Percentiles rank a stretch among this genome's conserved stretches.
Conservation (phyloP, 2,329 filamentous ascomycete species). For the Incumbomyces delicatus region DNA sequence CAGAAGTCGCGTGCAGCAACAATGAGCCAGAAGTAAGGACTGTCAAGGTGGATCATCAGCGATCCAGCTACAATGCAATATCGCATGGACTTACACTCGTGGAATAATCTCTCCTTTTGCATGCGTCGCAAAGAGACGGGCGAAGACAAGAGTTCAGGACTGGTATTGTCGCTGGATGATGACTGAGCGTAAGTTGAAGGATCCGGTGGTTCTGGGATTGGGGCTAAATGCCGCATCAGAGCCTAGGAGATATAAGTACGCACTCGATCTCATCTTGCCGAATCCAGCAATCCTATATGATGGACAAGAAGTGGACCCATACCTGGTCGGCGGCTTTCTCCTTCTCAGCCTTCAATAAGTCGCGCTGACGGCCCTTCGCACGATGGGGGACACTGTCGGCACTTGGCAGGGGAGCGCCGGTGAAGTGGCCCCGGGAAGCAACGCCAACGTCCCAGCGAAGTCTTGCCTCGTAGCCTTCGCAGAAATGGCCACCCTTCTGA, state of each 20-base stretch:
- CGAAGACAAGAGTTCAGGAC: neutral
- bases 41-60: constrained; percentile 1
- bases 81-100: constrained; percentile 18
- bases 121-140: neutral
- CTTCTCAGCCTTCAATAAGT: constrained; percentile 19
- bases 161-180: neutral
- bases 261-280: too few species aligned
- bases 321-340: neutral
- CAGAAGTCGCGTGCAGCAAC: constrained; percentile 22
- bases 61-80: neutral
- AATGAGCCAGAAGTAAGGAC: constrained; percentile 23
- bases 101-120: constrained; percentile 19
- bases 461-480: constrained; percentile 26
- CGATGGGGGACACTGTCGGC: constrained; percentile 20
- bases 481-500: constrained; percentile 18
- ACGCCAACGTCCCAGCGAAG: constrained; percentile 25
- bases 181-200: too few species aligned
- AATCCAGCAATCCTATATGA: neutral
- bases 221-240: too few species aligned
- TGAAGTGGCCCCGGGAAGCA: constrained; percentile 26
- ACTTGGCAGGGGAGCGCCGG: constrained; percentile 23
- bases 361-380: constrained; percentile 22
- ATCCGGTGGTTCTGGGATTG: too few species aligned
- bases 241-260: too few species aligned
- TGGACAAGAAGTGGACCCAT: neutral